Percentiles rank a stretch among this genome's conserved stretches.
Evolutionary conservation across 345 rosid genomes (phyloP).

Genomic region (Salix caprea): DNA sequence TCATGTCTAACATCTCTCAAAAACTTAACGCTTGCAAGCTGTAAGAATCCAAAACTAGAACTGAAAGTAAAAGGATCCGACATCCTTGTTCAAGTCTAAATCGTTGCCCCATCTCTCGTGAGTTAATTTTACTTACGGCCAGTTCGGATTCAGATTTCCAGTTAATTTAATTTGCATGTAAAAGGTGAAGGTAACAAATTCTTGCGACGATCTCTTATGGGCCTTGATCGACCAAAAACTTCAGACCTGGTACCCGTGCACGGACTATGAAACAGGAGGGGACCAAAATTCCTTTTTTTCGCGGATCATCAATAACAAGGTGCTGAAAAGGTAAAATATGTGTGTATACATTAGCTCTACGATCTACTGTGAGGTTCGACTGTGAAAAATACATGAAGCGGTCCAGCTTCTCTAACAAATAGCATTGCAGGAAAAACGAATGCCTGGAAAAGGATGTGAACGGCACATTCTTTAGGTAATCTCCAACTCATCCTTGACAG

Average conservation of each 20-base stretch:
- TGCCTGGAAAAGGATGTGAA: background rate
- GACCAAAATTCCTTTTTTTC: background rate
- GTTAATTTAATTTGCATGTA: background rate
- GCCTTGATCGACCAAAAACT: background rate
- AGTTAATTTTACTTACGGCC: too few species aligned
- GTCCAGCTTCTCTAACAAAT: background rate
- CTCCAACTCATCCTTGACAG: constrained; percentile 52
- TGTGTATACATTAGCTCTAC: constrained; percentile 11
- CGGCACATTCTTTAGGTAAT: background rate
- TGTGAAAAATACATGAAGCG: constrained; percentile 11
- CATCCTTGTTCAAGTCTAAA: too few species aligned
- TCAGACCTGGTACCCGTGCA: background rate
- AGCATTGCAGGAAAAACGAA: background rate
- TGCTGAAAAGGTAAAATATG: constrained; percentile 22
- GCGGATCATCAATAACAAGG: background rate
- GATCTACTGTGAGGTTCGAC: constrained; percentile 1
- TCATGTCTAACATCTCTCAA: too few species aligned
- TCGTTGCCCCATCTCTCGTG: too few species aligned
- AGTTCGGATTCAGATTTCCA: background rate
- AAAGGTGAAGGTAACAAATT: background rate
- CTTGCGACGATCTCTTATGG: background rate
- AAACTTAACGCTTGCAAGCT: too few species aligned
- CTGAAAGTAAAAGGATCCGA: too few species aligned
- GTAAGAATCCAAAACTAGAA: too few species aligned
- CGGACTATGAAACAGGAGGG: background rate